Base-by-base conservation (phyloP, 805 yeast genomes). In the Metschnikowia similis region DNA sequence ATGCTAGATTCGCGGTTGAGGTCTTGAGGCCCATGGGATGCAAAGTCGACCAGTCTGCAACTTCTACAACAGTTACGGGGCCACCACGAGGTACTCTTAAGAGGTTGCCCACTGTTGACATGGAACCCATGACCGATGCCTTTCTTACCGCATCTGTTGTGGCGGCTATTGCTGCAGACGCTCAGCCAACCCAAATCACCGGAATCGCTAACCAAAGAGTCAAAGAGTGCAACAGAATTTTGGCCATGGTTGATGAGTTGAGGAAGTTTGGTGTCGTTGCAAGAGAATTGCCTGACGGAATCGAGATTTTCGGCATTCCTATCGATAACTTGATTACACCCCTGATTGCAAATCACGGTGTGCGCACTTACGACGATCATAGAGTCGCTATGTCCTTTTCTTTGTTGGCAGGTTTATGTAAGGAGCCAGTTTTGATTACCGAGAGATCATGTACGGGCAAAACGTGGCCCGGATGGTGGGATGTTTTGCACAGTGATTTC, bases 401-500 rank as follows among this genome's bases (percentile, higher is more conserved):
- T 4, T 74, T 94, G 51, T 71, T 94, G 47, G 92, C 97, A 4
- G 89, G 96, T 34, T 74, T 88, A 60, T 78, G 81, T 45, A 64
- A 69, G 41, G 74, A 72, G 3, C 83, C 87, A 1, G 92, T 87
- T 1, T 73, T 83, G 55, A 82, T 94, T 51, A 82, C 85, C 57
- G 97, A 92, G 63, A 83, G 97, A 69, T 81, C 86, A 27, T 89
- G 97, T 65, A 95, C 97, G 1, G 95, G 92, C 50, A 94, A 94
- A 72, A 94, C 99, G 0, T 94, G 99, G 99, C 99, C 99, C 17
- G 98, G 97, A 35, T 94, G 99, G 99, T 94, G 99, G 99, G 99
- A 94, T 69, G 79, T 84, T 34, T 74, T 94, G 55, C 90, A 84
- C 64, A 79, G 86, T 45, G 70, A 77, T 43, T 81, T 94, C 59